Evolutionary conservation across 352 stramenopile species (phyloP), one percentile per base, ranked within the genome.

Genomic region (Elongisporangium prolatum): DNA sequence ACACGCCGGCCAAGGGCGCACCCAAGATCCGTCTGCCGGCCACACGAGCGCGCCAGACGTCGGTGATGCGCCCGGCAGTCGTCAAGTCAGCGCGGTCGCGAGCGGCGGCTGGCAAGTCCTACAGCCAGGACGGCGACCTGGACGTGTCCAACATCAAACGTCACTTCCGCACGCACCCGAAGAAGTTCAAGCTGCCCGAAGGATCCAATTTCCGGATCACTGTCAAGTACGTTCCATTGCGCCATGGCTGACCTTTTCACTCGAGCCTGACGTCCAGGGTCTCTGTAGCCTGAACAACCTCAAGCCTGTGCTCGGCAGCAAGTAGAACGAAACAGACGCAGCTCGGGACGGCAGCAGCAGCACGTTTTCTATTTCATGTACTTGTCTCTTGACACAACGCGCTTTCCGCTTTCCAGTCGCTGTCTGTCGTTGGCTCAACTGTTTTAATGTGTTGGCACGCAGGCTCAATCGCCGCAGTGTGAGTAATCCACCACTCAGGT

Each of bases 141-240:
- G 78, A 91, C 56, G 80, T 89, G 51, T 89, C 80, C 50, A 89
- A 89, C 63, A 91, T 91, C 61, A 72, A 88, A 54, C 72, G 77
- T 65, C 84, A 94, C 65, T 91, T 89, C 56, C 75, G 71, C 48
- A 75, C 78, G 53, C 80, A 92, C 59, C 81, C 81, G 20, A 86
- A 76, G 52, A 94, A 92, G 71, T 94, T 94, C 49, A 67, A 86
- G 52, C 65, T 94, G 21, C 84, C 84, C 28, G 85, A 92, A 58
- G 84, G 80, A 50, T 87, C 74, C 57, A 90, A 90, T 63, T 71
- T 92, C 21, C 74, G 80, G 54, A 88, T 92, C 62, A 90, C 83
- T 21, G 88, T 92, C 70, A 86, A 89, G 82, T 91, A 71, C 24
- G 80, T 79, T 3, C 34, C 49, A 21, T 65, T 18, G 25, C 17